These are phyloP conservation scores for Acarospora socialis DNA, from an alignment of 2,329 filamentous ascomycete genomes.

Conservation along the genomic window DNA sequence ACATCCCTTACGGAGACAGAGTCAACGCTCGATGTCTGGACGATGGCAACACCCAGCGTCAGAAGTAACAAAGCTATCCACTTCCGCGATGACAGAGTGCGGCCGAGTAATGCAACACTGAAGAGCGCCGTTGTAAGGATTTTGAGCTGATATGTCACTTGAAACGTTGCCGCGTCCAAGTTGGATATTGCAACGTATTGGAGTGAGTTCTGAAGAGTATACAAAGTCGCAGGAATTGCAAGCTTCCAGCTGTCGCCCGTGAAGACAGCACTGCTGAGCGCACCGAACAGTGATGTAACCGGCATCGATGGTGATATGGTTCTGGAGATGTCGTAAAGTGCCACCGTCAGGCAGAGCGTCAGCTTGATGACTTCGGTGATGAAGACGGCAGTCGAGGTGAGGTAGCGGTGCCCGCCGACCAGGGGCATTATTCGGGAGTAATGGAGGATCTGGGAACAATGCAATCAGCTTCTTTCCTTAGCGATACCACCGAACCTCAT, in stretches of 20 bases:
- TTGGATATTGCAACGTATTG: slow-evolving; percentile 89
- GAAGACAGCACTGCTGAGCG: slow-evolving; percentile 69
- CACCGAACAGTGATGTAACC: slow-evolving; percentile 63
- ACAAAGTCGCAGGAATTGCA: slow-evolving; percentile 71
- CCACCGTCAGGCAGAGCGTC: slow-evolving; percentile 69
- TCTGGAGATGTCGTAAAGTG: slow-evolving; percentile 72
- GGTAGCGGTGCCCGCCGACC: slow-evolving; percentile 70
- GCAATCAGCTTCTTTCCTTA: neutral
- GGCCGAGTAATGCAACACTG: slow-evolving; percentile 61
- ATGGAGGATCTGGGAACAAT: slow-evolving; percentile 62
- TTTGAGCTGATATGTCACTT: slow-evolving; percentile 88
- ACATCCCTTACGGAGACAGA: slow-evolving; percentile 47
- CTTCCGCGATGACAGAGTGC: slow-evolving; percentile 54
- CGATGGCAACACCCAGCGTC: slow-evolving; percentile 67
- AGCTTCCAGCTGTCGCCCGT: slow-evolving; percentile 89
- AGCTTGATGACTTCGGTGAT: slow-evolving; percentile 88
- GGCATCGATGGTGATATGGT: slow-evolving; percentile 65
- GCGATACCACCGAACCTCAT: neutral
- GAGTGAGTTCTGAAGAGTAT: slow-evolving; percentile 84
- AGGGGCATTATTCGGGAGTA: slow-evolving; percentile 91
- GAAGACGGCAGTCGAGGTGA: slow-evolving; percentile 86
- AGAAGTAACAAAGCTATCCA: slow-evolving; percentile 72
- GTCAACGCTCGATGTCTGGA: slow-evolving; percentile 58
- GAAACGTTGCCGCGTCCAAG: slow-evolving; percentile 81
- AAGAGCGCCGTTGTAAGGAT: slow-evolving; percentile 83